Evolutionary conservation across 306 rosid species (phyloP), one percentile per base, ranked within the genome.

Genomic region (Dalbergia oliveri): DNA sequence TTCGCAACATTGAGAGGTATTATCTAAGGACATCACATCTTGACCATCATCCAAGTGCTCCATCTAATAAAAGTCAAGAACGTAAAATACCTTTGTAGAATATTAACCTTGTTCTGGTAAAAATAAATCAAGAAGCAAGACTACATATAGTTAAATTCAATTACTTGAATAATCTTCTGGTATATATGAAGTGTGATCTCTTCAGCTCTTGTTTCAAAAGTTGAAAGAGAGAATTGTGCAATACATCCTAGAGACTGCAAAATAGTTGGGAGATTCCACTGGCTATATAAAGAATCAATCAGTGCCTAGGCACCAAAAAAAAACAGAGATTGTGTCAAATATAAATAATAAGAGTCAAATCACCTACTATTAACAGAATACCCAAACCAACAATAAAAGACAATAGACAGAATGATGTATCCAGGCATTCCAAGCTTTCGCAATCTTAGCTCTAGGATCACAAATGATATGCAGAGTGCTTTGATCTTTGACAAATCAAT

Each of bases 171-270:
- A 61, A 95, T 85, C 21, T 81, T 88, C 87, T 89, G 81, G 59
- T 73, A 83, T 76, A 95, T 86, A 79, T 76, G 88, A 13, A 87
- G 76, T 19, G 88, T 82, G 84, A 95, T 91, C 88, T 87, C 92
- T 69, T 49, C 91, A 65, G 67, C 84, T 60, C 78, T 90, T 88
- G 89, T 71, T 81, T 88, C 96, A 72, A 93, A 90, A 69, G 87
- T 81, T 51, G 94, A 84, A 83, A 82, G 74, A 84, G 91, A 90
- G 85, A 88, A 81, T 80, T 91, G 90, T 31, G 96, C 90, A 79
- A 91, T 80, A 77, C 98, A 95, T 43, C 99, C 94, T 79, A 95
- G 73, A 76, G 99, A 91, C 87, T 95, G 99, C 86, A 95, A 86
- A 83, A 90, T 86, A 58, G 99, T 91, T 37, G 96, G 93, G 54